These are phyloP conservation scores for Cordyceps fumosorosea DNA, from an alignment of 2,329 filamentous ascomycete genomes.

Conservation along the genomic window DNA sequence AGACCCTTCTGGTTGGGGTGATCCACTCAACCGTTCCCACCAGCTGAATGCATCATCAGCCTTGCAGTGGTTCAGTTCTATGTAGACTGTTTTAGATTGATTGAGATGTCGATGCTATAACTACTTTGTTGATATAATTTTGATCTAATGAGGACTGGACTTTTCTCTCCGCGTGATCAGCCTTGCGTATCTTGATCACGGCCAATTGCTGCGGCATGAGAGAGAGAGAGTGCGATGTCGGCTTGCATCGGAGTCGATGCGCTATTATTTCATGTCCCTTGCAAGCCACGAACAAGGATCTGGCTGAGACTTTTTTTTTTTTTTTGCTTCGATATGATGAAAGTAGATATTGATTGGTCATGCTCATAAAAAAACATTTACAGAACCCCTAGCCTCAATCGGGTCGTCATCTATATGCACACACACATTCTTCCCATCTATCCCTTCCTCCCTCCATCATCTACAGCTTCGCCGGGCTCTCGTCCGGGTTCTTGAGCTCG, in stretches of 20 bases:
- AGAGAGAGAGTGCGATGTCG: background rate
- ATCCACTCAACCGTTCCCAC: conserved; percentile 11
- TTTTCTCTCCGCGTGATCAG: no score
- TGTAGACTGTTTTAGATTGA: background rate
- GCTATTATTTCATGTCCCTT: background rate
- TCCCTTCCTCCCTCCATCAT: background rate
- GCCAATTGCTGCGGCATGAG: background rate
- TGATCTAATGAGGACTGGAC: no score
- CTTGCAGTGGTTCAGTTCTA: background rate
- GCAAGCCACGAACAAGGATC: background rate
- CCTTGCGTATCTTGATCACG: no score
- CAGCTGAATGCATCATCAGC: background rate
- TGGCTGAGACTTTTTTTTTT: no score
- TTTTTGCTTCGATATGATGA: no score
- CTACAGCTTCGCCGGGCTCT: conserved; percentile 25
- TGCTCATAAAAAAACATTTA: background rate
- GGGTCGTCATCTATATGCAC: background rate
- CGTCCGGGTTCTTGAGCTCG: conserved; percentile 25
- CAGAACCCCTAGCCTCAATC: background rate
- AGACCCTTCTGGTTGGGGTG: background rate
- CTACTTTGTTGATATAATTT: no score
- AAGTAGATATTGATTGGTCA: background rate
- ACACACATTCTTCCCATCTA: background rate
- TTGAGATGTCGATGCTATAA: background rate
- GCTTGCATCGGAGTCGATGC: background rate